These are phyloP conservation scores for Agrostemma githago DNA, from an alignment of 148 eudicot species.

Conservation along the genomic window DNA sequence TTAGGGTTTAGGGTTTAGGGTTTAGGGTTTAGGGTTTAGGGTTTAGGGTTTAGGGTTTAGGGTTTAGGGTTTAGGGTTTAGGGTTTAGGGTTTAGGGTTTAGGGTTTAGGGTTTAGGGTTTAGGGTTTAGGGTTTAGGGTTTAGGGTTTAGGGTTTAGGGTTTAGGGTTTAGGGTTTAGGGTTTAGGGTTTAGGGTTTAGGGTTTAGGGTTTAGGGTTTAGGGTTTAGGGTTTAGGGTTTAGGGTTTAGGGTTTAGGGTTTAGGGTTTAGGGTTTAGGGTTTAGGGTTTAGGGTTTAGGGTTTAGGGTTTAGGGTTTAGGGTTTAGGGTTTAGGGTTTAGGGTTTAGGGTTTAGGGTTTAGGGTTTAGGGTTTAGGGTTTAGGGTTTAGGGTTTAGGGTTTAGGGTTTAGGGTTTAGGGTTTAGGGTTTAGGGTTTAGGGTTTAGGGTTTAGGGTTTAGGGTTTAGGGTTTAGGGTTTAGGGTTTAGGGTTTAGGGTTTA, in stretches of 20 bases:
- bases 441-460: constrained; percentile 29
- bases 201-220: constrained; percentile 1
- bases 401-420: constrained; percentile 20
- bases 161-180: too few species aligned
- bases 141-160: too few species aligned
- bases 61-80: too few species aligned
- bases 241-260: constrained; percentile 19
- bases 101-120: too few species aligned
- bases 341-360: constrained; percentile 27
- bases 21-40: too few species aligned
- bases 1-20: too few species aligned
- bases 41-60: too few species aligned
- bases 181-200: too few species aligned
- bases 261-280: constrained; percentile 19
- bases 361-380: constrained; percentile 24
- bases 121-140: too few species aligned
- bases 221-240: constrained; percentile 21
- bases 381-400: constrained; percentile 23
- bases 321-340: constrained; percentile 26
- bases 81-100: too few species aligned
- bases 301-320: constrained; percentile 21
- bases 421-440: constrained; percentile 26
- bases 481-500: constrained; percentile 28
- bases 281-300: constrained; percentile 21
- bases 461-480: constrained; percentile 24